Percentiles rank a stretch among this genome's conserved stretches.
phyloP scores from a whole-genome alignment of 208 protist genomes.

The Acanthamoeba royreba region DNA sequence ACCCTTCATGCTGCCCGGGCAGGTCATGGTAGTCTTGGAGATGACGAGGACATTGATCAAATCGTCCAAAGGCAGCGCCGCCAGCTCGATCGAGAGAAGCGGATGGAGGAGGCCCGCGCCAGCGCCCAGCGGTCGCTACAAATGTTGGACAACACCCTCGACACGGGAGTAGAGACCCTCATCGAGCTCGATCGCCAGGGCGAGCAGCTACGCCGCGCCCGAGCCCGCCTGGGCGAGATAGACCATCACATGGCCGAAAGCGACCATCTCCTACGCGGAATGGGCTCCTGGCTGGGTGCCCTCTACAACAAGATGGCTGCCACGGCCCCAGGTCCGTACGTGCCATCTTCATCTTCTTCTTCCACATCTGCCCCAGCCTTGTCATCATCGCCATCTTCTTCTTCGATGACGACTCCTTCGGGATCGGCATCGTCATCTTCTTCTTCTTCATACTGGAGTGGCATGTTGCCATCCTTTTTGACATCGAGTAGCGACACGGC shows the following conservation, averaged over 20 bases:
- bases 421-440: neutral
- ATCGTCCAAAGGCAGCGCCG: neutral
- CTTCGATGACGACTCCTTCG: neutral
- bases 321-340: neutral
- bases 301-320: neutral
- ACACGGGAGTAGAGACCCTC: neutral
- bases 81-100: neutral
- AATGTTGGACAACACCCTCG: neutral
- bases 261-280: neutral
- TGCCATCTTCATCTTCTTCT: neutral
- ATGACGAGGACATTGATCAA: neutral
- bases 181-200: neutral
- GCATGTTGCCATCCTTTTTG: too few species aligned
- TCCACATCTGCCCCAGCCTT: neutral
- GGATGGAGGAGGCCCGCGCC: neutral
- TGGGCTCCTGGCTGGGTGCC: neutral
- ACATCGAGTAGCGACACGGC: neutral
- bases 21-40: too few species aligned
- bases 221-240: neutral
- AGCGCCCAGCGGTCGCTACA: neutral
- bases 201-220: neutral
- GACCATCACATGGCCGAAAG: neutral
- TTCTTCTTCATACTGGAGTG: too few species aligned
- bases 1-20: too few species aligned
- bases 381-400: neutral